A percentile compares a stretch with the other conserved stretches of the same genome.
phyloP scores from a whole-genome alignment of 2,329 filamentous ascomycete species.

The Pleurostoma richardsiae region DNA sequence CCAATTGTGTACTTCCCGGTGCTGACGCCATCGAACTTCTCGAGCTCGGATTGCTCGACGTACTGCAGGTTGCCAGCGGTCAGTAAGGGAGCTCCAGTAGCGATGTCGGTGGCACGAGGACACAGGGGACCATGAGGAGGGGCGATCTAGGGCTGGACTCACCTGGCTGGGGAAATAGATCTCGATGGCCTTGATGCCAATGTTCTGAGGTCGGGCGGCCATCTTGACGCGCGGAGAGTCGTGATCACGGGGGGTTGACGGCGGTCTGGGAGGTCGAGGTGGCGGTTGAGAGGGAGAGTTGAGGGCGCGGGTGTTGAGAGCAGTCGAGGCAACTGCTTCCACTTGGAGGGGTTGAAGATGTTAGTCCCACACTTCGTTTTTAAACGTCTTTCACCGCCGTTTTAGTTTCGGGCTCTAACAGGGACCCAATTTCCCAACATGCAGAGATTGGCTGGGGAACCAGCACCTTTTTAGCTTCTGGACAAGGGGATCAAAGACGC shows the following conservation, averaged over 20 bases:
- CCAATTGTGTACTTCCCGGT: slow-evolving; percentile 87
- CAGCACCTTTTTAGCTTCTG: too few relatives aligned
- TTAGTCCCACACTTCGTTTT: slow-evolving; percentile 1
- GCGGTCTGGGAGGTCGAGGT: slow-evolving; percentile 1
- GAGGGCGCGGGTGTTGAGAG: background rate
- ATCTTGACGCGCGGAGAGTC: slow-evolving; percentile 36
- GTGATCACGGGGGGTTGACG: slow-evolving; percentile 4
- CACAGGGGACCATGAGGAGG: slow-evolving; percentile 21
- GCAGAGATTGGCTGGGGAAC: too few relatives aligned
- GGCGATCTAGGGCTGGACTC: slow-evolving; percentile 6
- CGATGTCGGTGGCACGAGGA: slow-evolving; percentile 2
- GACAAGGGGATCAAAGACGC: too few relatives aligned
- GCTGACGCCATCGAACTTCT: slow-evolving; percentile 81
- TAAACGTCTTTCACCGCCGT: slow-evolving; percentile 6
- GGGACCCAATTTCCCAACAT: background rate
- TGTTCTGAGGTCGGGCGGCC: slow-evolving; percentile 75
- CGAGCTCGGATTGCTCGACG: slow-evolving; percentile 76
- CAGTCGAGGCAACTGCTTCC: background rate
- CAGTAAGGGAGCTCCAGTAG: slow-evolving; percentile 5
- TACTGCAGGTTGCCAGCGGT: slow-evolving; percentile 47
- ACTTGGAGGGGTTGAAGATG: slow-evolving; percentile 1
- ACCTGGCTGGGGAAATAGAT: slow-evolving; percentile 86
- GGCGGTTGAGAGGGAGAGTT: slow-evolving; percentile 3
- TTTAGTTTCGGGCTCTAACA: background rate
- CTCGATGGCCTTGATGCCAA: slow-evolving; percentile 91